Conservation (phyloP, 441 rosid species). For the Pelargonium australe region DNA sequence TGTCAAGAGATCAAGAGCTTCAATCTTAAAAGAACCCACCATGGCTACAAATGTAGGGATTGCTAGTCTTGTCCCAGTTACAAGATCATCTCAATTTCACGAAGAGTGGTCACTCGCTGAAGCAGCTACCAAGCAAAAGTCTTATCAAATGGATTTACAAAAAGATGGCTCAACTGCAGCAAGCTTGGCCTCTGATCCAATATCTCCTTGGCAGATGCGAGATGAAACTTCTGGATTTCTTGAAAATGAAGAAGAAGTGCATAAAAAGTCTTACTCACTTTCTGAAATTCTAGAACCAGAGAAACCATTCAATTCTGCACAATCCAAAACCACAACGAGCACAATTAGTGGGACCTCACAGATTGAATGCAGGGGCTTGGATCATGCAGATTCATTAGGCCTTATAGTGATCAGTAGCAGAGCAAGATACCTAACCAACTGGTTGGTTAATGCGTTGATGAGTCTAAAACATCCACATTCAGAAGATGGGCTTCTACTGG, state of each 20-base stretch:
- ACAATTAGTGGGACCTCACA: too few relatives aligned
- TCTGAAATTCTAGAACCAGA: too few relatives aligned
- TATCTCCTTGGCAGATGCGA: too few relatives aligned
- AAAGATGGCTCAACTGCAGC: too few relatives aligned
- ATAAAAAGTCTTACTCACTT: too few relatives aligned
- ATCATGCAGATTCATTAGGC: conserved; percentile 68
- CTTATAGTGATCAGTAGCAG: conserved; percentile 52
- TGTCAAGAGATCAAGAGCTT: conserved; percentile 59
- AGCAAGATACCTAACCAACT: conserved; percentile 72
- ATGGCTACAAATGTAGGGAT: conserved; percentile 42
- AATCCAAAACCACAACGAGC: too few relatives aligned
- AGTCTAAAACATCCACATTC: conserved; percentile 72
- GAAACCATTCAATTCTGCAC: too few relatives aligned
- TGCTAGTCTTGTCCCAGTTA: conserved; percentile 45
- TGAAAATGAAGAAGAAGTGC: too few relatives aligned
- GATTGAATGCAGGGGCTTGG: conserved; percentile 53
- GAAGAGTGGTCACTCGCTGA: not conserved
- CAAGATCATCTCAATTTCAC: conserved; percentile 17
- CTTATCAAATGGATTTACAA: too few relatives aligned
- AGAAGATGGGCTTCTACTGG: conserved; percentile 30
- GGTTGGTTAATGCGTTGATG: conserved; percentile 70
- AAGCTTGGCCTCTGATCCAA: too few relatives aligned
- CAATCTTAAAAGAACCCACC: conserved; percentile 41
- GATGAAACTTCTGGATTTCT: too few relatives aligned
- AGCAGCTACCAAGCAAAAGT: too few relatives aligned